Base-by-base conservation (phyloP, 1,139 yeast genomes). In the Kodamaea sp. region DNA sequence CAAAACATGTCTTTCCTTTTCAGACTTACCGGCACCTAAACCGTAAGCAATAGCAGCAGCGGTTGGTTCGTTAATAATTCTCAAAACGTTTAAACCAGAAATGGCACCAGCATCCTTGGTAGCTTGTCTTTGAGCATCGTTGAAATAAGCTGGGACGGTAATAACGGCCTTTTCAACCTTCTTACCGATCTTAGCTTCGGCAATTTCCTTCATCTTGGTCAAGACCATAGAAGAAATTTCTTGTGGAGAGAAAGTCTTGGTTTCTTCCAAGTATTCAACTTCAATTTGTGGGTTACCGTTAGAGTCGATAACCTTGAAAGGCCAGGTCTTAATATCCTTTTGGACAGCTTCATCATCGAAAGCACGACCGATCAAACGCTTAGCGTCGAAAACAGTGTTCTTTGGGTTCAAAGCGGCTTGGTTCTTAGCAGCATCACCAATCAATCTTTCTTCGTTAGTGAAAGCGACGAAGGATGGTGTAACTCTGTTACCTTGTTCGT, bases 41-140 rank as follows among this genome's bases (percentile, higher is more conserved):
- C 96, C 96, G 83, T 88, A 88, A 65, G 96, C 96, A 78, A 88
- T 87, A 62, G 96, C 96, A 63, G 96, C 96, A 57, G 96, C 96
- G 55, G 96, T 88, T 65, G 96, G 96, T 79, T 88, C 96, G 84
- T 88, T 88, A 65, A 88, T 88, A 74, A 88, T 89, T 76, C 96
- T 85, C 73, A 88, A 79, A 65, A 88, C 96, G 82, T 88, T 86
- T 67, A 88, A 82, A 67, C 96, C 96, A 58, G 96, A 85, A 75
- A 88, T 88, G 77, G 92, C 85, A 82, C 96, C 96, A 60, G 96
- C 96, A 72, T 88, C 96, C 81, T 88, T 88, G 79, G 96, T 88
- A 58, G 96, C 96, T 77, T 88, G 96, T 78, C 96, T 86, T 78
- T 88, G 96, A 61, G 96, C 86, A 70, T 88, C 96, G 77, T 88